Percentiles rank a stretch among this genome's conserved stretches.
These are phyloP conservation scores for Phoenix roebelenii DNA, from an alignment of 176 grass and related monocot genomes.

Conservation along the genomic window DNA sequence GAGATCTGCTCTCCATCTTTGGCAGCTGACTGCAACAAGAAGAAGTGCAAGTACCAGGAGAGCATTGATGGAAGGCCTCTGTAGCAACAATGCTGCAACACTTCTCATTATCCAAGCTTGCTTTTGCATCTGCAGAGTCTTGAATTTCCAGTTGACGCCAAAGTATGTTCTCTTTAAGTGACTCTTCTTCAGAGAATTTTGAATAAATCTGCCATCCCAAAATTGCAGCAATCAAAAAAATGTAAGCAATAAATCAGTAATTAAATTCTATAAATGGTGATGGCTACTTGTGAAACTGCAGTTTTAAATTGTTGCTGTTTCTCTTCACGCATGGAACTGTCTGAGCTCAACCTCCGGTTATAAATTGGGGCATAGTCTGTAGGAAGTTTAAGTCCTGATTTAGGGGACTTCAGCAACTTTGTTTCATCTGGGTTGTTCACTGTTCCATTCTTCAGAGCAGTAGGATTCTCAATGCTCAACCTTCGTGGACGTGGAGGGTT, in stretches of 20 bases:
- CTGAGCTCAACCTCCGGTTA: constrained; percentile 3
- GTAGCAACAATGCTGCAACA: constrained; percentile 23
- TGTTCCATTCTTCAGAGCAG: constrained; percentile 29
- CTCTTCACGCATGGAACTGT: neutral
- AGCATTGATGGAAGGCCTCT: constrained; percentile 21
- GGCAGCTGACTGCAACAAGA: constrained; percentile 6
- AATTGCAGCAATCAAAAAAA: constrained; percentile 13
- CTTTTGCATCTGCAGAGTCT: neutral
- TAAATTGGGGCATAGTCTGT: constrained; percentile 17
- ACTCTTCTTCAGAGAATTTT: constrained; percentile 22
- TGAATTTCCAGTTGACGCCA: neutral
- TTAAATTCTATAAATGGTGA: neutral
- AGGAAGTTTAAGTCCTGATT: constrained; percentile 14
- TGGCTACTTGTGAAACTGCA: neutral
- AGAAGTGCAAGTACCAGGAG: constrained; percentile 19
- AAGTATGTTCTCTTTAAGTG: constrained; percentile 13
- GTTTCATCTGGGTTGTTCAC: constrained; percentile 18
- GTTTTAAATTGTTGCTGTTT: neutral
- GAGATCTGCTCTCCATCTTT: constrained; percentile 29
- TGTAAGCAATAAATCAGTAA: neutral
- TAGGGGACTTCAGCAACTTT: constrained; percentile 29
- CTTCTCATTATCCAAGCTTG: constrained; percentile 21
- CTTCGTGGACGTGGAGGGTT: constrained; percentile 56
- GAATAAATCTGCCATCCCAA: constrained; percentile 26
- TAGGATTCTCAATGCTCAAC: constrained; percentile 58